Evolutionary conservation across 495 filamentous ascomycete species (phyloP), one percentile per base, ranked within the genome.

Genomic region (Hypoxylon fuscum): DNA sequence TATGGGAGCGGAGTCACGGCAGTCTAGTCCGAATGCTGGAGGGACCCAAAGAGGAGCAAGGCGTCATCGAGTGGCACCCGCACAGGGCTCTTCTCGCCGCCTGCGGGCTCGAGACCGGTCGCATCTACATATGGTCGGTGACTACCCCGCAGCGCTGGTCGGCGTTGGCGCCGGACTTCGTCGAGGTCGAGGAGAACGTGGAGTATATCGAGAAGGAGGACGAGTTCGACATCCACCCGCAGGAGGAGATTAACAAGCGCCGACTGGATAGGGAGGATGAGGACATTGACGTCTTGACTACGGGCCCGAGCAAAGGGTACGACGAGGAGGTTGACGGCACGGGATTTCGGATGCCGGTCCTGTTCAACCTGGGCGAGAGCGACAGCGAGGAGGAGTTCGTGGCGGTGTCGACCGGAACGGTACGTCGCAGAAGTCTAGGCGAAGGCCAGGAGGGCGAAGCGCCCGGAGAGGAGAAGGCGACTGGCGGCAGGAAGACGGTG

Each of bases 21-120:
- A 94, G 90, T 61, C 77, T 99, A 15, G 93, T 96, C 43, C 94
- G 96, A 74, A 98, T 99, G 77, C 80, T 98, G 14, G 95, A 99
- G 71, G 93, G 93, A 0, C 91, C 94, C 7, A 92, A 92, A 57
- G 95, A 99, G 74, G 95, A 99, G 71, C 85, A 96, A 27, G 93
- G 92, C 17, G 88, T 93, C 5, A 91, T 97, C 1, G 95, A 98
- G 80, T 99, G 95, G 95, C 95, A 99, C 72, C 96, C 95, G 2
- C 81, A 88, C 44, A 84, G 89, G n/a, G 92, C 95, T 1, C 76
- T 97, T 58, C 82, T 99, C 15, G 93, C 91, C 1, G 94, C 93
- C 17, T 92, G 91, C 58, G 96, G 95, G 8, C 80, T 97, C 1
- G 95, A 98, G 72, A 88, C 88, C 0, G 95, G 95, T 0, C 84